These are phyloP conservation scores for Candida maris DNA, from an alignment of 805 yeast genomes.

Conservation along the genomic window DNA sequence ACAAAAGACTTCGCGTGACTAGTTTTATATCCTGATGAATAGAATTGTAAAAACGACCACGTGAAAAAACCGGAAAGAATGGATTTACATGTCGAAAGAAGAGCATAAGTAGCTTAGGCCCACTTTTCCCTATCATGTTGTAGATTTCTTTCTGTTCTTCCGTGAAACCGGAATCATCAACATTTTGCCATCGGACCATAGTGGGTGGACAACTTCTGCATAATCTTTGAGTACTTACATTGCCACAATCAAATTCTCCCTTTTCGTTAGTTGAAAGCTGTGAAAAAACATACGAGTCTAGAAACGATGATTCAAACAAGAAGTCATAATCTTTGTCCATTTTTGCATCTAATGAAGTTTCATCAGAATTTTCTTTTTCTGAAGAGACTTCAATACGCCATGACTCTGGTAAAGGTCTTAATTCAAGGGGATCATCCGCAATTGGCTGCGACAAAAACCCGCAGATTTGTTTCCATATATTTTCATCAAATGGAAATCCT, in stretches of 20 bases:
- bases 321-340: constrained; percentile 8
- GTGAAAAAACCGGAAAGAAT: constrained; percentile 16
- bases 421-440: not conserved
- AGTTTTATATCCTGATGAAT: constrained; percentile 12
- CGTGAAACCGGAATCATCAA: no score
- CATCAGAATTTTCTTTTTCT: constrained; percentile 1
- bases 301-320: constrained; percentile 10
- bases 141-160: no score
- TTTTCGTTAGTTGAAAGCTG: constrained; percentile 1
- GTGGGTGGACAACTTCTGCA: not conserved
- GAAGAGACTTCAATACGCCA: not conserved
- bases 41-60: constrained; percentile 14
- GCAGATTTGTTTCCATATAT: constrained; percentile 12
- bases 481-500: constrained; percentile 5
- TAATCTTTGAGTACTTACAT: not conserved
- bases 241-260: constrained; percentile 3
- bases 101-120: constrained; percentile 10
- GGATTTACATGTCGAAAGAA: constrained; percentile 16
- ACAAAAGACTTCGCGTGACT: constrained; percentile 10
- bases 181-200: constrained; percentile 5
- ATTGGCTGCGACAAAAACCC: constrained; percentile 9
- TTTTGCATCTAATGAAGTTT: constrained; percentile 13
- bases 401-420: constrained; percentile 1
- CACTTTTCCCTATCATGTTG: constrained; percentile 1
- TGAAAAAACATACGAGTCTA: constrained; percentile 10